Evolutionary conservation across 1,284 basidiomycete genomes (phyloP).

Genomic region (Ustilago trichophora): DNA sequence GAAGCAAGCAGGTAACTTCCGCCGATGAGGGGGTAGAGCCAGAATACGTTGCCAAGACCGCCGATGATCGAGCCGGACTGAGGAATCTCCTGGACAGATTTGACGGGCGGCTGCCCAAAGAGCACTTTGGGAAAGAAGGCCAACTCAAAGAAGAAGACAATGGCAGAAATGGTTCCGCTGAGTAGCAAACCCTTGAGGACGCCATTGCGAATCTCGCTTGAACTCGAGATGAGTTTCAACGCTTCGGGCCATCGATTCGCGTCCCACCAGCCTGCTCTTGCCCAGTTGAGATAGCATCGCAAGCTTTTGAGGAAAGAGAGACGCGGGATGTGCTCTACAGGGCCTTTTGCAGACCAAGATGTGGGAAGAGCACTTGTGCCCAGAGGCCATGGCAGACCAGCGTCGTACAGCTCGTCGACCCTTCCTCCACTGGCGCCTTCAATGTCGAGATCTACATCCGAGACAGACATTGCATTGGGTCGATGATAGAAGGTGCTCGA

Average conservation of each 20-base stretch:
- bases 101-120: slow-evolving; percentile 29
- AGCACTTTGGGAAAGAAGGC: slow-evolving; percentile 60
- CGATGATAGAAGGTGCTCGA: slow-evolving; percentile 34
- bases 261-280: slow-evolving; percentile 53
- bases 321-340: slow-evolving; percentile 43
- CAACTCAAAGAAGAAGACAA: slow-evolving; percentile 63
- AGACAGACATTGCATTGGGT: slow-evolving; percentile 19
- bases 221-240: slow-evolving; percentile 39
- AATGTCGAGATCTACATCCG: slow-evolving; percentile 62
- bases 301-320: slow-evolving; percentile 39
- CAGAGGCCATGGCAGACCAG: slow-evolving; percentile 47
- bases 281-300: slow-evolving; percentile 54
- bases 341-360: slow-evolving; percentile 61
- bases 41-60: slow-evolving; percentile 53
- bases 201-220: slow-evolving; percentile 50
- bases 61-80: slow-evolving; percentile 25
- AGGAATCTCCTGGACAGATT: slow-evolving; percentile 8
- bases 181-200: slow-evolving; percentile 61
- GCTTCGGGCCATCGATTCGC: slow-evolving; percentile 56
- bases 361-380: slow-evolving; percentile 18
- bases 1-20: slow-evolving; percentile 61
- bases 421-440: slow-evolving; percentile 55
- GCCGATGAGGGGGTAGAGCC: slow-evolving; percentile 64
- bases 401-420: slow-evolving; percentile 61
- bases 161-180: slow-evolving; percentile 49